Percentiles rank a stretch among this genome's conserved stretches.
These are phyloP conservation scores for Exophiala sideris DNA, from an alignment of 2,329 filamentous ascomycete species.

Conservation along the genomic window DNA sequence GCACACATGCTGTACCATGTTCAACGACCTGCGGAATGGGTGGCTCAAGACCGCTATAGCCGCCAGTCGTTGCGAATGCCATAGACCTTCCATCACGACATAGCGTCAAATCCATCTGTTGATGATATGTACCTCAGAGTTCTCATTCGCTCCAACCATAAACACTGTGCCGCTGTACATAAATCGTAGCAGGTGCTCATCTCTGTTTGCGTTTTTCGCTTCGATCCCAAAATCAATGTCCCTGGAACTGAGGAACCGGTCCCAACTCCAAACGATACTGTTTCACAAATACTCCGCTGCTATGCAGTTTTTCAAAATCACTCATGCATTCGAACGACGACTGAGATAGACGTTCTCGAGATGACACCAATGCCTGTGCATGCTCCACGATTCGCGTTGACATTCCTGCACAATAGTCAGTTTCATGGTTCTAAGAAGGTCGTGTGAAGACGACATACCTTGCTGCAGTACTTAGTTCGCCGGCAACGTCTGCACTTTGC, in stretches of 20 bases:
- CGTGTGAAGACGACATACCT: constrained; percentile 47
- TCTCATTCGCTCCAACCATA: constrained; percentile 10
- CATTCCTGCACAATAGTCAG: constrained; percentile 54
- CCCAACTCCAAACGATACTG: constrained; percentile 15
- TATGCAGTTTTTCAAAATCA: constrained; percentile 20
- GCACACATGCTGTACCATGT: constrained; percentile 3
- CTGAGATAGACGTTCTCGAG: constrained; percentile 24
- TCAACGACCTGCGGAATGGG: not conserved
- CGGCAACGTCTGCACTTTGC: constrained; percentile 95
- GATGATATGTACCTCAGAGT: constrained; percentile 13
- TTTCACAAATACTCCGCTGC: constrained; percentile 22
- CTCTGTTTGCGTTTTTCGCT: not conserved
- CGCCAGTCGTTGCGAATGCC: constrained; percentile 3
- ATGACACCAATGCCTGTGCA: constrained; percentile 92
- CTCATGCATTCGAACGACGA: constrained; percentile 15
- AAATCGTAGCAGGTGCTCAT: constrained; percentile 10
- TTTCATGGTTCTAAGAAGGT: not conserved
- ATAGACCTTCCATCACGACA: not conserved
- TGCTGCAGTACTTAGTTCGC: constrained; percentile 98
- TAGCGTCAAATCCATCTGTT: not conserved
- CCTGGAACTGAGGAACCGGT: not conserved
- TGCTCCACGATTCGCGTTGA: constrained; percentile 98
- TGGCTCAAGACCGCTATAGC: not conserved
- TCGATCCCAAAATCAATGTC: not conserved
- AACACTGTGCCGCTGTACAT: constrained; percentile 21